These are phyloP conservation scores for Knoxdaviesia capensis DNA, from an alignment of 2,329 filamentous ascomycete species.

Conservation along the genomic window DNA sequence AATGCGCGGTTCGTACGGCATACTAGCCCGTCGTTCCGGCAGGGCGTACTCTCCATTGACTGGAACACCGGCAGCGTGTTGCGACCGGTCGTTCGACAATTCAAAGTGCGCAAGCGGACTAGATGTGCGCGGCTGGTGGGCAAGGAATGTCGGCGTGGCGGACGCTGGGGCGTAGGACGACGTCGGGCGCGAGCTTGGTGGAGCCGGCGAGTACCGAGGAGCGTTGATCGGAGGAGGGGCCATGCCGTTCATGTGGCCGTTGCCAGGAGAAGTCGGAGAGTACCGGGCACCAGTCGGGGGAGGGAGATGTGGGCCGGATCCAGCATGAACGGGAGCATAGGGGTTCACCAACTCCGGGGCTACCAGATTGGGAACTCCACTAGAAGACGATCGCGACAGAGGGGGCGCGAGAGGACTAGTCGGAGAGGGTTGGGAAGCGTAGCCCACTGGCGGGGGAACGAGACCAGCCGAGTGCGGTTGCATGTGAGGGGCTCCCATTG, in stretches of 20 bases:
- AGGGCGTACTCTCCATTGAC: constrained; percentile 19
- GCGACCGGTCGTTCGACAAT: constrained; percentile 20
- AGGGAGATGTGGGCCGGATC: not conserved
- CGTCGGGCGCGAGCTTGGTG: constrained; percentile 18
- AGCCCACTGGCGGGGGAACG: too few species aligned
- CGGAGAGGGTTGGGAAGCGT: constrained; percentile 5
- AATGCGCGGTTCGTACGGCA: constrained; percentile 32
- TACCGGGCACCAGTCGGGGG: constrained; percentile 23
- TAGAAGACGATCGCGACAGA: constrained; percentile 4
- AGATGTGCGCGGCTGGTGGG: constrained; percentile 43
- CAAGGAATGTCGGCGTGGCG: constrained; percentile 22
- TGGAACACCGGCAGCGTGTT: constrained; percentile 1
- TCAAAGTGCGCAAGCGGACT: constrained; percentile 47
- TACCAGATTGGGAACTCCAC: constrained; percentile 20
- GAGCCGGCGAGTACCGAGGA: constrained; percentile 30
- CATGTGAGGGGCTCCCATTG: not conserved
- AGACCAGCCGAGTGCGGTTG: too few species aligned
- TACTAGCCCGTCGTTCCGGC: constrained; percentile 27
- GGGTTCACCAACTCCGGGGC: constrained; percentile 31
- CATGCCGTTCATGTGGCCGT: constrained; percentile 16
- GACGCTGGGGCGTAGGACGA: constrained; percentile 20
- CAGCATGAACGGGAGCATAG: constrained; percentile 17
- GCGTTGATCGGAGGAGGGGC: too few species aligned
- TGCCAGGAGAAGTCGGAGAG: constrained; percentile 34
- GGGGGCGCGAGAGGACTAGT: constrained; percentile 5